Evolutionary conservation across 31 red algal species (phyloP), one percentile per base, ranked within the genome.

Genomic region (Porphyra umbilicalis): DNA sequence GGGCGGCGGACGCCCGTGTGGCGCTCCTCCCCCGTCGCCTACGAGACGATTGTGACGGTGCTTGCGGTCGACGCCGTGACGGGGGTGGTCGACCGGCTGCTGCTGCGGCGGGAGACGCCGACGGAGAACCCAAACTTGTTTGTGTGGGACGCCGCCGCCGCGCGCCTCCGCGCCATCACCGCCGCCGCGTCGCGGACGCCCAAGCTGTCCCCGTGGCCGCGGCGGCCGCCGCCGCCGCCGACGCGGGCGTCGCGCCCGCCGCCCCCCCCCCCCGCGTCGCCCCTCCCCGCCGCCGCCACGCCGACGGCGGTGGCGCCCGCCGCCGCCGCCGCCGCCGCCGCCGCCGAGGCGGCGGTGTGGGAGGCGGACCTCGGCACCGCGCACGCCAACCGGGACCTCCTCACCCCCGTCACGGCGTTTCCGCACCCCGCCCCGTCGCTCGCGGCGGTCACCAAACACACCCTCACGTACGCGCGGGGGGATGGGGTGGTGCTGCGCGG

Each of bases 361-460:
- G 57, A 13, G 6, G 57, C 25, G 4, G 57, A 13, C 11, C 57
- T 71, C 25, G 11, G 25, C 25, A 18, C 15, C 2, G 32, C 33
- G 15, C 3, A 15, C 2, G 34, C 33, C 20, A 10, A 20, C 10
- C 77, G 18, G 34, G 34, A 36, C 8, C 35, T 78, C 34, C 77
- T 78, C 18, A 79, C 75, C 32, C 77, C 85, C 11, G 79, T 98
- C 18, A 98, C 96, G 2, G 79, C 83, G 34, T 95, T 98, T 77
- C 83, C 90, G 18, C 92, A 98, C 79, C 96, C 96, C 39, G 90
- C 90, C 40, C 96, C 93, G 68, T 80, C 87, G 11, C 84, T 98
- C 8, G 38, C 86, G n/a, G 84, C 81, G 67, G 93, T 95, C 10
- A 74, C 85, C 79, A 57, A 93, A 46, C 82, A 93, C 38, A 87